Evolutionary conservation across 2,329 filamentous ascomycete species (phyloP).

Genomic region (Teratosphaeria zuluensis): DNA sequence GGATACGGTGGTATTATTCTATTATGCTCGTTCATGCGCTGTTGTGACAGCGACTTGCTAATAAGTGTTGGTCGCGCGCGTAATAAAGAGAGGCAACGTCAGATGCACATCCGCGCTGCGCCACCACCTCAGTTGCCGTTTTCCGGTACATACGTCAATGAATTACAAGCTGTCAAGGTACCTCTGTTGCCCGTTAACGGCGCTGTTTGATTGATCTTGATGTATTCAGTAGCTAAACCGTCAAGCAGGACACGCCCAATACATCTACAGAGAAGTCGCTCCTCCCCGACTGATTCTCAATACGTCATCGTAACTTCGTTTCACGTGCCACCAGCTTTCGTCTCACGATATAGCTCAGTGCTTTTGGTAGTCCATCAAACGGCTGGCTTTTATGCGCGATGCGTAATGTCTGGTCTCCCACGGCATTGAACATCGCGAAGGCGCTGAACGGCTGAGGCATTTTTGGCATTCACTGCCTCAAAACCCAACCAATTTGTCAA

Average conservation of each 20-base stretch:
- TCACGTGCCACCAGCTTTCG: background rate
- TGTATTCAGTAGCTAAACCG: background rate
- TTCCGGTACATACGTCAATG: background rate
- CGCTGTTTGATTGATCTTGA: background rate
- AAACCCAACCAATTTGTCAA: background rate
- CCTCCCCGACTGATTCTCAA: background rate
- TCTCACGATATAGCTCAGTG: background rate
- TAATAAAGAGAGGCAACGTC: background rate
- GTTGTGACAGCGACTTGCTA: no score
- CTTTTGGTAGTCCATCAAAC: no score
- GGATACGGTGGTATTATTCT: background rate
- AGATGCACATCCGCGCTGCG: background rate
- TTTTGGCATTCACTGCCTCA: no score
- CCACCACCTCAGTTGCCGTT: background rate
- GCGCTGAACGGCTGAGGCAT: no score
- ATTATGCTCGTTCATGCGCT: background rate
- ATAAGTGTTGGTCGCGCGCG: no score
- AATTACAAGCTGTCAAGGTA: background rate
- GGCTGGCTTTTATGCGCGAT: background rate
- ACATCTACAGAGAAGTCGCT: background rate
- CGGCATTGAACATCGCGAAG: no score
- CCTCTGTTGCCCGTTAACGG: no score
- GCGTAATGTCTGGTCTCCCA: no score
- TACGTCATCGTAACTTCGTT: background rate
- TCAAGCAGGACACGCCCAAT: background rate